These are phyloP conservation scores for Pichia sp. DNA, from an alignment of 1,139 yeast species.

Conservation along the genomic window DNA sequence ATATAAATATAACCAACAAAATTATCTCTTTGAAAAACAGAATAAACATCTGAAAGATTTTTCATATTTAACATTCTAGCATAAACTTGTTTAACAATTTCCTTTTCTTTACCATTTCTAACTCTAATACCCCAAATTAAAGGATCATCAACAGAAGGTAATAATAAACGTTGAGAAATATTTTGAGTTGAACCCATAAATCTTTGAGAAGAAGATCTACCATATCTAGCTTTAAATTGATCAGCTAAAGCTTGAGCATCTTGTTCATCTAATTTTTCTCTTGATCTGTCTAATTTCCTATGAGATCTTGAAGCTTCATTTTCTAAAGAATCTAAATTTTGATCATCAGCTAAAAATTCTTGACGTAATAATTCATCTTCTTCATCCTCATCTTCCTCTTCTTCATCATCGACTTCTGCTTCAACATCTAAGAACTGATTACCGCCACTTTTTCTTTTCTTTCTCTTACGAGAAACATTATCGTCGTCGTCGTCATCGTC, in stretches of 20 bases:
- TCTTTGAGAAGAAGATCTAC: conserved; percentile 73
- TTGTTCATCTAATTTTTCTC: conserved; percentile 85
- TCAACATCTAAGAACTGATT: conserved; percentile 96
- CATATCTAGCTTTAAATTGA: conserved; percentile 85
- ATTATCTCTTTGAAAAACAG: conserved; percentile 94
- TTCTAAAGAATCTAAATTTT: conserved; percentile 42
- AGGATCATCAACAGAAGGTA: conserved; percentile 96
- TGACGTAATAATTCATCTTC: conserved; percentile 84
- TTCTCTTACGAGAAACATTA: conserved; percentile 36
- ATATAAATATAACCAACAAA: conserved; percentile 87
- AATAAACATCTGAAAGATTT: conserved; percentile 72
- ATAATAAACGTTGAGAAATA: conserved; percentile 85
- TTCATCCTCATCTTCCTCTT: conserved; percentile 88
- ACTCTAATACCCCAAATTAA: conserved; percentile 94
- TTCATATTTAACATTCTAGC: conserved; percentile 41
- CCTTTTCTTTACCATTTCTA: conserved; percentile 89
- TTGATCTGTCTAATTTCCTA: conserved; percentile 83
- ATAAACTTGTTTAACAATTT: conserved; percentile 66
- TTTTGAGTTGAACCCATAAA: conserved; percentile 84
- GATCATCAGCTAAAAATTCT: conserved; percentile 73
- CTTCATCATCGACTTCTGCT: conserved; percentile 98
- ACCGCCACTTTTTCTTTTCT: conserved; percentile 59
- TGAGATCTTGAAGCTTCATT: conserved; percentile 68
- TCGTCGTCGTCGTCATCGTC: conserved; percentile 52
- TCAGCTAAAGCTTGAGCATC: conserved; percentile 95